Conservation (phyloP, 495 filamentous ascomycete species). For the Podospora tetraspora region DNA sequence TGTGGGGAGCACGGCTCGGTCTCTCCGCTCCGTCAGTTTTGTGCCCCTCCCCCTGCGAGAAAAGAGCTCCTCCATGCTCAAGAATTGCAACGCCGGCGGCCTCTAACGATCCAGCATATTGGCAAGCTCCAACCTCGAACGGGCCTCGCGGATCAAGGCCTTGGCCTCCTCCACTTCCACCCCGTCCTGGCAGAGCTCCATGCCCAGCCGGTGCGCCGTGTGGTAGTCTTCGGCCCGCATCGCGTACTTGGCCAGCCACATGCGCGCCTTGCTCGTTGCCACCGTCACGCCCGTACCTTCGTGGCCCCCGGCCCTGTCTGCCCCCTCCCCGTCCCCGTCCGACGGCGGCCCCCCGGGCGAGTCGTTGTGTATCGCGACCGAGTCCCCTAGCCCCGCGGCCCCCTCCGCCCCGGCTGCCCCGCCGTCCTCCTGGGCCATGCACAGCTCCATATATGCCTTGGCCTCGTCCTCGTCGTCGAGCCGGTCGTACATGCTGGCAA, state of each 20-base stretch:
- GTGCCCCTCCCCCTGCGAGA: not conserved
- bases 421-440: constrained; percentile 80
- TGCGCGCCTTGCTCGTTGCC: constrained; percentile 82
- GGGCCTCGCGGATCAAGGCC: constrained; percentile 82
- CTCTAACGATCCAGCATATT: constrained; percentile 29
- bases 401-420: constrained; percentile 27
- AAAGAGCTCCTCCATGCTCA: constrained; percentile 2
- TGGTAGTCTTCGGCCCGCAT: constrained; percentile 67
- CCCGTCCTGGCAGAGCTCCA: constrained; percentile 91
- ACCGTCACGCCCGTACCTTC: constrained; percentile 72
- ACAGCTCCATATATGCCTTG: constrained; percentile 89
- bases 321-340: constrained; percentile 47
- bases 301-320: constrained; percentile 35
- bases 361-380: constrained; percentile 41
- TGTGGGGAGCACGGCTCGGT: not conserved
- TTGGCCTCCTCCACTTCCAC: constrained; percentile 98
- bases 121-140: constrained; percentile 66
- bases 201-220: constrained; percentile 74
- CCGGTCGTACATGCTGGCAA: constrained; percentile 82
- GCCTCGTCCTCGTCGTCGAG: constrained; percentile 71
- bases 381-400: constrained; percentile 40
- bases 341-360: constrained; percentile 46
- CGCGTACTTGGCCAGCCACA: constrained; percentile 87
- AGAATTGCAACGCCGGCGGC: constrained; percentile 14
- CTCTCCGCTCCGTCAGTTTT: not conserved